phyloP scores from a whole-genome alignment of 2,329 filamentous ascomycete genomes.

The Ceratocystis cacaofunesta region DNA sequence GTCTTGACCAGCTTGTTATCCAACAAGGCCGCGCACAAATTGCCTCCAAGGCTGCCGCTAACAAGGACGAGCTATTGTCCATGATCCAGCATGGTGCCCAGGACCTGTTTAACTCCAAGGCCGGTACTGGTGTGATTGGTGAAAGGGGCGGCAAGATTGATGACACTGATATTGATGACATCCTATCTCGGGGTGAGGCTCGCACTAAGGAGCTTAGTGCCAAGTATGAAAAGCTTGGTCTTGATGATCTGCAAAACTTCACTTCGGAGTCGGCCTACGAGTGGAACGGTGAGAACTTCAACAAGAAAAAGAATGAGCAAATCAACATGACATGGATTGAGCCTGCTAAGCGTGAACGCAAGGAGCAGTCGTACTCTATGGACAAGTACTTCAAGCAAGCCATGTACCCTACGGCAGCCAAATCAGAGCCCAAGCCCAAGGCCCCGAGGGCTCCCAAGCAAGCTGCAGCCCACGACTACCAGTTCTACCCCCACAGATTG shows the following conservation, averaged over 20 bases:
- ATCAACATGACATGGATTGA: conserved; percentile 86
- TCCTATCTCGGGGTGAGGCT: conserved; percentile 73
- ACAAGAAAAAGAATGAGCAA: conserved; percentile 79
- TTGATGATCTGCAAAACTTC: conserved; percentile 96
- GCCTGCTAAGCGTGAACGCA: conserved; percentile 92
- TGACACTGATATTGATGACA: conserved; percentile 81
- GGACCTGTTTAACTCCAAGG: conserved; percentile 70
- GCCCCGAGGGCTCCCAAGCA: conserved; percentile 93
- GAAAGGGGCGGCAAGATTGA: conserved; percentile 49
- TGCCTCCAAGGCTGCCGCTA: conserved; percentile 77
- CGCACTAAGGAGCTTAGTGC: conserved; percentile 81
- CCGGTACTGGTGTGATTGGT: conserved; percentile 43
- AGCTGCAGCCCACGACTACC: conserved; percentile 82
- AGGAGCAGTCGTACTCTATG: conserved; percentile 95
- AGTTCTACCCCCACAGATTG: conserved; percentile 80
- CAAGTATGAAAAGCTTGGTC: conserved; percentile 90
- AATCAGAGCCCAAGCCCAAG: conserved; percentile 80
- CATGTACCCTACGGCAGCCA: conserved; percentile 57
- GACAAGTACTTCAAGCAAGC: conserved; percentile 96
- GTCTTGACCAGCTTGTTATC: conserved; percentile 92
- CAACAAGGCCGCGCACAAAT: conserved; percentile 91
- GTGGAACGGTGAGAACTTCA: conserved; percentile 97
- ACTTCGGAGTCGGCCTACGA: conserved; percentile 95
- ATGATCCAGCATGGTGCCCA: conserved; percentile 99
- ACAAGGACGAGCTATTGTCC: conserved; percentile 86